phyloP scores from a whole-genome alignment of 2,329 filamentous ascomycete genomes.

The Alternaria sp. region DNA sequence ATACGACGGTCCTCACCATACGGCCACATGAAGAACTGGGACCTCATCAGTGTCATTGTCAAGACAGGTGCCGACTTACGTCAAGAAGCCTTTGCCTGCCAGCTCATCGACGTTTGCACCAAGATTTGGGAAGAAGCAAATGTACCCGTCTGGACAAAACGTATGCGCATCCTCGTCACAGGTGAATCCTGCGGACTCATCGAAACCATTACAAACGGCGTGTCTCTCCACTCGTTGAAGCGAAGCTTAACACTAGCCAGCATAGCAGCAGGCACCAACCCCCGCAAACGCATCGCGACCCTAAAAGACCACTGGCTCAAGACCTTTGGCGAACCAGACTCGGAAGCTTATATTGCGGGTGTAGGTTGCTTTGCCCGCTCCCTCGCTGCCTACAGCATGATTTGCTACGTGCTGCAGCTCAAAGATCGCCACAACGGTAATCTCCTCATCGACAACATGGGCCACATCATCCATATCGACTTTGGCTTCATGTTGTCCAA shows the following conservation, averaged over 20 bases:
- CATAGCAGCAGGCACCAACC: conserved; percentile 76
- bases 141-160: conserved; percentile 85
- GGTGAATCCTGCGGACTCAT: conserved; percentile 85
- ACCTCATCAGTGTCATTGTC: conserved; percentile 85
- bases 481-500: conserved; percentile 93
- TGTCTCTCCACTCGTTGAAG: conserved; percentile 86
- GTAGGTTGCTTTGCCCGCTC: conserved; percentile 82
- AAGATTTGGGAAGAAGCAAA: conserved; percentile 81
- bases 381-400: conserved; percentile 86
- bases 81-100: conserved; percentile 87
- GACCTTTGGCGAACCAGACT: conserved; percentile 75
- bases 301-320: conserved; percentile 84
- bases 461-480: conserved; percentile 88
- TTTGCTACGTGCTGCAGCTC: conserved; percentile 83
- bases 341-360: conserved; percentile 73
- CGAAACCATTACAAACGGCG: conserved; percentile 88
- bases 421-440: conserved; percentile 90
- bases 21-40: conserved; percentile 91
- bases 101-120: conserved; percentile 82
- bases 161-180: conserved; percentile 86
- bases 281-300: conserved; percentile 78
- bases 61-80: conserved; percentile 85
- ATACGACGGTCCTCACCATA: conserved; percentile 85
- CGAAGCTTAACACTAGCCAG: conserved; percentile 80
- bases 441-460: conserved; percentile 84